A percentile compares a stretch with the other conserved stretches of the same genome.
Conservation (phyloP, 805 yeast species). For the Monosporozyma siamensis region DNA sequence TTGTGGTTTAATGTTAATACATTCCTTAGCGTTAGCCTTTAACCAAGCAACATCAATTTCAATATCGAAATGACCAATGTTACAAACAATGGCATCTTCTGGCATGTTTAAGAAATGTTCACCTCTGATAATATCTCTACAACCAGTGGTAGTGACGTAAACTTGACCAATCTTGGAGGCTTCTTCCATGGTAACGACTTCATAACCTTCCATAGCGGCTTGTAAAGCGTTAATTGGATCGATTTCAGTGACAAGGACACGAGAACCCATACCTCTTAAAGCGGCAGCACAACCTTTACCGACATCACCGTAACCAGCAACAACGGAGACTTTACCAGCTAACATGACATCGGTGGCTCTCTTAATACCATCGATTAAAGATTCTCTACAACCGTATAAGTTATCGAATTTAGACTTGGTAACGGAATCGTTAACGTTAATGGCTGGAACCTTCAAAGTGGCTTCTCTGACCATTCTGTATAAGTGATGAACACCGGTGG, state of each 20-base stretch:
- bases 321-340: constrained; percentile 98
- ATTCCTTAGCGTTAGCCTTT: constrained; percentile 85
- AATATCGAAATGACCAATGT: constrained; percentile 99
- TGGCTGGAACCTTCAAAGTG: constrained; percentile 93
- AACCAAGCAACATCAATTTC: constrained; percentile 99
- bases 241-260: constrained; percentile 93
- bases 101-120: constrained; percentile 88
- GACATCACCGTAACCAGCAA: constrained; percentile 99
- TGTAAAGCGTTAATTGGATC: constrained; percentile 99
- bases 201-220: constrained; percentile 98
- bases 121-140: constrained; percentile 94
- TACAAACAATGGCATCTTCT: constrained; percentile 98
- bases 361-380: constrained; percentile 96
- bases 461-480: constrained; percentile 91
- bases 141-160: constrained; percentile 98
- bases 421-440: constrained; percentile 97
- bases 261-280: constrained; percentile 97
- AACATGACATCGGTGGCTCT: constrained; percentile 99
- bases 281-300: constrained; percentile 99
- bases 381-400: constrained; percentile 99
- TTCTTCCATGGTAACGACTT: constrained; percentile 90
- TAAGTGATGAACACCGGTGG: constrained; percentile 99
- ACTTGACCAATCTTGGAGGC: constrained; percentile 91
- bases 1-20: constrained; percentile 97
- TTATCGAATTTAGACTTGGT: constrained; percentile 99